These are phyloP conservation scores for Albugo laibachii DNA, from an alignment of 352 stramenopile genomes.

Conservation along the genomic window DNA sequence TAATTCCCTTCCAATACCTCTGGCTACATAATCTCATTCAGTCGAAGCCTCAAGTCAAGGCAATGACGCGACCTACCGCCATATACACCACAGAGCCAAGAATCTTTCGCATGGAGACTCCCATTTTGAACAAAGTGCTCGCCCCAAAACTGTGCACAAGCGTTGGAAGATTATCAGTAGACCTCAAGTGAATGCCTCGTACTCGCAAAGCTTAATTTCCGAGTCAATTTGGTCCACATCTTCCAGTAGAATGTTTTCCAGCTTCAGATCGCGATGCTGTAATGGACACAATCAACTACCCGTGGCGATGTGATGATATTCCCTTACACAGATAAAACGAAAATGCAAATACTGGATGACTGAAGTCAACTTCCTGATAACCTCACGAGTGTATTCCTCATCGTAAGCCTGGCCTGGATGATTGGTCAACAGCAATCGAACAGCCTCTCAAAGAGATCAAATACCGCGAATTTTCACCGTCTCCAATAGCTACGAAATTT, in stretches of 20 bases:
- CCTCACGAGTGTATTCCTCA: slow-evolving; percentile 30
- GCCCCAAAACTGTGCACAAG: slow-evolving; percentile 30
- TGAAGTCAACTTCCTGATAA: slow-evolving; percentile 41
- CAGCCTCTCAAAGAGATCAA: neutral
- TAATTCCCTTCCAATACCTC: slow-evolving; percentile 55
- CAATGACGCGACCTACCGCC: slow-evolving; percentile 22
- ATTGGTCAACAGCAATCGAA: neutral
- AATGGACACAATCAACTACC: neutral
- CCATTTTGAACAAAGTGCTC: slow-evolving; percentile 55
- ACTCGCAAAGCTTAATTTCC: slow-evolving; percentile 71
- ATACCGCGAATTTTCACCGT: slow-evolving; percentile 23
- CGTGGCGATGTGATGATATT: neutral
- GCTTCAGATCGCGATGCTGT: slow-evolving; percentile 59
- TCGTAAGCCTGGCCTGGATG: slow-evolving; percentile 17
- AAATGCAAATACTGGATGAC: slow-evolving; percentile 67
- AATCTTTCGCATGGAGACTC: slow-evolving; percentile 57
- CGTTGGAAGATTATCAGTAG: neutral
- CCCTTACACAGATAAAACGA: slow-evolving; percentile 54
- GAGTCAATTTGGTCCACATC: slow-evolving; percentile 16
- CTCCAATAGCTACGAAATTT: slow-evolving; percentile 22
- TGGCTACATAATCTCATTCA: slow-evolving; percentile 13
- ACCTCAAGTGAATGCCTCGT: slow-evolving; percentile 1
- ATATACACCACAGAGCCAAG: slow-evolving; percentile 70
- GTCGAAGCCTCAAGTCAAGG: neutral
- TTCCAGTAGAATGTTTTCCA: slow-evolving; percentile 71